Evolutionary conservation across 495 filamentous ascomycete genomes (phyloP).

Genomic region (Penicillium pancosmium): DNA sequence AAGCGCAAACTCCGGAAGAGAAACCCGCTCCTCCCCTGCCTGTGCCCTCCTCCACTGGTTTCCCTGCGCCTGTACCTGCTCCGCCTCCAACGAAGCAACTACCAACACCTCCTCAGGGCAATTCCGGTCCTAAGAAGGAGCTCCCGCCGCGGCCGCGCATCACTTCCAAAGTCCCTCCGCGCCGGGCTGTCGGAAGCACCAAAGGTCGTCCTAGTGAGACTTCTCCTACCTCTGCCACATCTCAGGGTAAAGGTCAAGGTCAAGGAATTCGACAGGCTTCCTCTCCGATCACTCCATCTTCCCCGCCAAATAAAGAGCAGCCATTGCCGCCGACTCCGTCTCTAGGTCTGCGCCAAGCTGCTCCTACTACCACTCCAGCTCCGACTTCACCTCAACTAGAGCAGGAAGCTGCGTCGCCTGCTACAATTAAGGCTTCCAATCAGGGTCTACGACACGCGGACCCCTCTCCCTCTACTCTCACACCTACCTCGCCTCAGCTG

Average conservation of each 20-base stretch:
- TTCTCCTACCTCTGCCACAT: background rate
- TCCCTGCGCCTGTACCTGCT: conserved; percentile 9
- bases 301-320: background rate
- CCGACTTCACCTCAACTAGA: background rate
- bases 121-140: conserved; percentile 16
- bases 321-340: conserved; percentile 2
- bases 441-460: background rate
- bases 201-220: conserved; percentile 4
- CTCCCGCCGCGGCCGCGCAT: conserved; percentile 15
- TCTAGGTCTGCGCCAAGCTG: conserved; percentile 2
- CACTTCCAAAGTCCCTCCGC: conserved; percentile 16
- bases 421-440: background rate
- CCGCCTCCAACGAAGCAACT: conserved; percentile 39
- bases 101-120: conserved; percentile 24
- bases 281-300: background rate
- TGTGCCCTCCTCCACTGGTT: conserved; percentile 12
- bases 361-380: background rate
- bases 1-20: conserved; percentile 13
- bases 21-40: background rate
- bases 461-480: background rate
- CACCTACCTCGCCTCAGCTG: background rate
- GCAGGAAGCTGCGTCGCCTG: background rate
- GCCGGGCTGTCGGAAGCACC: conserved; percentile 11
- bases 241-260: background rate
- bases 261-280: conserved; percentile 10